These are phyloP conservation scores for Xeromyces bisporus DNA, from an alignment of 495 filamentous ascomycete genomes.

Conservation along the genomic window DNA sequence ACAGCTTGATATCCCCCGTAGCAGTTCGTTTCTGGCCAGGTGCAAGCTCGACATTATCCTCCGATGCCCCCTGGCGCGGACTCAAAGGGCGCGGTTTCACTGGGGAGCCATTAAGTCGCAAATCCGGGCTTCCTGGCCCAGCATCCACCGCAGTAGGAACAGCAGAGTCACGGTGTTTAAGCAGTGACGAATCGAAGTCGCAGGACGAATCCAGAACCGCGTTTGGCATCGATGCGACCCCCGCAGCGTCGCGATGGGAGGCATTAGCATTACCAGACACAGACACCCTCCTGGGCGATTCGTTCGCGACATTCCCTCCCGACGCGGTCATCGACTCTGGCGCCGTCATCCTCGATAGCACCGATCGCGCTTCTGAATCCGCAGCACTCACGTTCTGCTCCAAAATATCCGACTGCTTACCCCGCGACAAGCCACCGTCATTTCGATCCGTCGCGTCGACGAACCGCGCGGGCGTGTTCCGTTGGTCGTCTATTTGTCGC, in stretches of 20 bases:
- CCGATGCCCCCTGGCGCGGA: background rate
- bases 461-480: background rate
- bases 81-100: background rate
- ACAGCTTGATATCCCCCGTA: conserved; percentile 45
- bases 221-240: background rate
- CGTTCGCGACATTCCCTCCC: background rate
- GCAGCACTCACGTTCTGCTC: background rate
- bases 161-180: background rate
- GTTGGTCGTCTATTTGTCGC: too few species aligned
- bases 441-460: background rate
- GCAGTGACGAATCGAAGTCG: background rate
- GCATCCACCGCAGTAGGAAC: background rate
- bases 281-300: background rate
- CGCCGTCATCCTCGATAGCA: too few species aligned
- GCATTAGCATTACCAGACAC: too few species aligned
- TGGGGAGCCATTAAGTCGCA: background rate
- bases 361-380: background rate
- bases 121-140: background rate
- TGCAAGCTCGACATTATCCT: conserved; percentile 3
- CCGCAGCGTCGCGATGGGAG: too few species aligned
- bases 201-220: background rate
- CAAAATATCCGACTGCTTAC: background rate
- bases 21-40: conserved; percentile 44
- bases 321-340: background rate
- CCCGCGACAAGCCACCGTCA: background rate